Conservation (phyloP, 2,329 filamentous ascomycete species). For the Magnaporthales sp. region DNA sequence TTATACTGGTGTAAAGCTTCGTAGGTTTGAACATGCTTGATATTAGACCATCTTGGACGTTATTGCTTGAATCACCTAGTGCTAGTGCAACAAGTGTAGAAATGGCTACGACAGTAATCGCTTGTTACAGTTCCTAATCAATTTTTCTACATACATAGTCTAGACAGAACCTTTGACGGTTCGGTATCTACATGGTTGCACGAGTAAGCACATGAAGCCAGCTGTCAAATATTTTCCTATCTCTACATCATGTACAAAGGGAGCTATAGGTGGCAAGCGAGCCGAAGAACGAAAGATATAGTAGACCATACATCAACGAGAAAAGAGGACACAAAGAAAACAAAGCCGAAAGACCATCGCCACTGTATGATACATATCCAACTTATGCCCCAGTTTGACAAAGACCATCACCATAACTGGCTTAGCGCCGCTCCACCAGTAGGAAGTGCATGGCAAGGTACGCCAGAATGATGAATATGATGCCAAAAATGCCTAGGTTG, state of each 20-base stretch:
- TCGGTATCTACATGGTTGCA: not conserved
- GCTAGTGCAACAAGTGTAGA: not conserved
- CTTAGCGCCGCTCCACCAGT: conserved; percentile 76
- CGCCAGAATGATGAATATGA: conserved; percentile 75
- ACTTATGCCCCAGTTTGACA: not conserved
- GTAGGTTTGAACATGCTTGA: conserved; percentile 1
- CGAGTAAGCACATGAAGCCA: not conserved
- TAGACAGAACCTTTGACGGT: not conserved
- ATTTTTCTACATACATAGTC: not conserved
- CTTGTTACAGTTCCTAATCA: no score
- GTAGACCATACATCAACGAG: not conserved
- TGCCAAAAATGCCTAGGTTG: conserved; percentile 74
- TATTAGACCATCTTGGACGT: not conserved
- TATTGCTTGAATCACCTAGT: not conserved
- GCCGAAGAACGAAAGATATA: not conserved
- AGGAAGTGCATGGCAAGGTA: conserved; percentile 91
- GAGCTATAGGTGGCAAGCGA: not conserved
- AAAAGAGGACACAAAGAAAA: not conserved
- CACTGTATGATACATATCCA: not conserved
- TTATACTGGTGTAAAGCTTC: not conserved
- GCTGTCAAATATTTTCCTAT: not conserved
- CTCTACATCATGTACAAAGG: not conserved
- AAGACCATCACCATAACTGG: not conserved
- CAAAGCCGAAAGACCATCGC: not conserved
- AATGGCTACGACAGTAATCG: no score